phyloP scores from a whole-genome alignment of 2,329 filamentous ascomycete genomes.

The Penicillium expansum region DNA sequence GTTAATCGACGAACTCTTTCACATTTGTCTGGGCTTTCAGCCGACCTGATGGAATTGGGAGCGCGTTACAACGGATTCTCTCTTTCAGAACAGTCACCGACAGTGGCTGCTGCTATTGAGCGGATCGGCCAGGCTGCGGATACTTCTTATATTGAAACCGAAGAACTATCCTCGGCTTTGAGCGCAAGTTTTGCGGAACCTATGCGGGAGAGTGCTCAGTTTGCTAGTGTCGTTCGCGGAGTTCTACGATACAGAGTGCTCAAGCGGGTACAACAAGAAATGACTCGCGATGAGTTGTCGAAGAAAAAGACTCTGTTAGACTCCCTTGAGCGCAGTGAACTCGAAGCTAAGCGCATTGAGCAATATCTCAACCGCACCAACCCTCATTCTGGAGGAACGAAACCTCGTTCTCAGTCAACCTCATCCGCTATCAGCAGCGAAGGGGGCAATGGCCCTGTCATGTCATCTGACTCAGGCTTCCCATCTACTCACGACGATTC shows the following conservation, averaged over 20 bases:
- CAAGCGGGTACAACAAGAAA: conserved; percentile 94
- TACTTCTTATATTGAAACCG: conserved; percentile 91
- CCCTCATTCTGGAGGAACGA: conserved; percentile 39
- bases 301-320: conserved; percentile 83
- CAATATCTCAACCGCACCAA: conserved; percentile 73
- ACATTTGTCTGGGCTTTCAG: conserved; percentile 77
- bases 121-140: conserved; percentile 92
- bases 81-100: conserved; percentile 83
- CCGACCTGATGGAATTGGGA: conserved; percentile 88
- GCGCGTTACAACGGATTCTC: conserved; percentile 98
- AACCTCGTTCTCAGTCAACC: conserved; percentile 64
- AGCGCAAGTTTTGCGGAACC: conserved; percentile 94
- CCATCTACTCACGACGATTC: conserved; percentile 80
- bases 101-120: conserved; percentile 88
- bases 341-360: conserved; percentile 88
- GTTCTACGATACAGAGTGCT: conserved; percentile 87
- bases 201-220: conserved; percentile 96
- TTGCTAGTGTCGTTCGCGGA: conserved; percentile 86
- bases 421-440: conserved; percentile 49
- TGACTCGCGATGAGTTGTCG: conserved; percentile 87
- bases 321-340: conserved; percentile 87
- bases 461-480: conserved; percentile 92
- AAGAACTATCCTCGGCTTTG: conserved; percentile 82
- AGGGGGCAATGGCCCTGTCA: conserved; percentile 60
- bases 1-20: conserved; percentile 86